phyloP scores from a whole-genome alignment of 164 flowering plant genomes.

The Chimonanthus praecox region DNA sequence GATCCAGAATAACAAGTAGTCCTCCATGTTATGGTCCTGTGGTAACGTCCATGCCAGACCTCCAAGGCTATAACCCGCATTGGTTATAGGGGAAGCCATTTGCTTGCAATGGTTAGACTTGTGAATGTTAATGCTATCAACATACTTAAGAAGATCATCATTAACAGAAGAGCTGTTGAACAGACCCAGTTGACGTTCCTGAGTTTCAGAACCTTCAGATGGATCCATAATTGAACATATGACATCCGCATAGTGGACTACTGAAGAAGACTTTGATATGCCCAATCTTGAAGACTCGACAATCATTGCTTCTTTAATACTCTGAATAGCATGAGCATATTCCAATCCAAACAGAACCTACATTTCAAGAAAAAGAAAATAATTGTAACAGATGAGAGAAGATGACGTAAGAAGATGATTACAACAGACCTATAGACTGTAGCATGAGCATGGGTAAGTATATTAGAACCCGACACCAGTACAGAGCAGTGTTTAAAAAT shows the following conservation, averaged over 20 bases:
- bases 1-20: conserved; percentile 73
- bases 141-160: conserved; percentile 14
- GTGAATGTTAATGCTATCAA: not conserved
- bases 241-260: conserved; percentile 48
- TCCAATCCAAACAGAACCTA: conserved; percentile 89
- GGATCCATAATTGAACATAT: conserved; percentile 43
- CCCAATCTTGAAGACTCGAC: conserved; percentile 19
- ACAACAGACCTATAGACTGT: too few species aligned
- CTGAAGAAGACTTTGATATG: conserved; percentile 10
- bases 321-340: conserved; percentile 61
- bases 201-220: conserved; percentile 16
- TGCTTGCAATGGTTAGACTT: conserved; percentile 2
- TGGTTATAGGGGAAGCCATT: conserved; percentile 10
- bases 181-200: conserved; percentile 14
- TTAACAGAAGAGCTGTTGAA: conserved; percentile 15
- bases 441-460: too few species aligned
- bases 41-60: conserved; percentile 78
- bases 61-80: conserved; percentile 44
- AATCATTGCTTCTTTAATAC: conserved; percentile 36
- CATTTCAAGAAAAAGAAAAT: conserved; percentile 4
- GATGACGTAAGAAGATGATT: too few species aligned
- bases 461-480: too few species aligned
- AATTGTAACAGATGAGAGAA: not conserved
- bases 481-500: not conserved
- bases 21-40: conserved; percentile 53